phyloP scores from a whole-genome alignment of 441 rosid species.

The Eruca vesicaria region DNA sequence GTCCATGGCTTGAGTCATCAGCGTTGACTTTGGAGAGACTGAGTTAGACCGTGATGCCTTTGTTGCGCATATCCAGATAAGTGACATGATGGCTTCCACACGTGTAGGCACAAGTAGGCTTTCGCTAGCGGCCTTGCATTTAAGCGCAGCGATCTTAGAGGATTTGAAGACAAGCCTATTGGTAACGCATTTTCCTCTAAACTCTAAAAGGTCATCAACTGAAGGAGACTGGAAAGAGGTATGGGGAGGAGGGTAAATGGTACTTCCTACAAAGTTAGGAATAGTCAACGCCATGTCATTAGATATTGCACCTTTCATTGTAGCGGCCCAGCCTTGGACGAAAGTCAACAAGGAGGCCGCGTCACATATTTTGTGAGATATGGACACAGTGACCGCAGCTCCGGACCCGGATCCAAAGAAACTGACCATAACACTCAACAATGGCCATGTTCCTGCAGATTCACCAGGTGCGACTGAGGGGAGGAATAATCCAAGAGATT shows the following conservation, averaged over 20 bases:
- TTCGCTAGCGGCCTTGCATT: not conserved
- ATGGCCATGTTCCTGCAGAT: not conserved
- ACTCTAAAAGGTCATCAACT: not conserved
- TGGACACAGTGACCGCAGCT: not conserved
- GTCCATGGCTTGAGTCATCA: not conserved
- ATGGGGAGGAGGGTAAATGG: not conserved
- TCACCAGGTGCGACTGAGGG: not conserved
- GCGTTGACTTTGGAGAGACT: not conserved
- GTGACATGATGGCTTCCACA: not conserved
- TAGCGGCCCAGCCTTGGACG: not conserved
- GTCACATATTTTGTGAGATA: not conserved
- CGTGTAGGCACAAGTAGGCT: not conserved
- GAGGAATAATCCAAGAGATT: not conserved
- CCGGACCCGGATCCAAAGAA: not conserved
- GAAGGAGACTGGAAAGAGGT: not conserved
- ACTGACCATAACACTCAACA: not conserved
- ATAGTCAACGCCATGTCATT: not conserved
- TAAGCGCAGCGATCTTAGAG: not conserved
- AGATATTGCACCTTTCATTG: not conserved
- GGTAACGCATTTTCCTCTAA: not conserved
- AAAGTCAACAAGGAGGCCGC: not conserved
- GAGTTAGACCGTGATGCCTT: not conserved
- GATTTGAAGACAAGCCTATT: constrained; percentile 31
- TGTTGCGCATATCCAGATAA: not conserved
- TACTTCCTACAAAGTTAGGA: not conserved